Evolutionary conservation across 1,139 yeast species (phyloP), one percentile per base, ranked within the genome.

Genomic region (Maudiozyma humilis): DNA sequence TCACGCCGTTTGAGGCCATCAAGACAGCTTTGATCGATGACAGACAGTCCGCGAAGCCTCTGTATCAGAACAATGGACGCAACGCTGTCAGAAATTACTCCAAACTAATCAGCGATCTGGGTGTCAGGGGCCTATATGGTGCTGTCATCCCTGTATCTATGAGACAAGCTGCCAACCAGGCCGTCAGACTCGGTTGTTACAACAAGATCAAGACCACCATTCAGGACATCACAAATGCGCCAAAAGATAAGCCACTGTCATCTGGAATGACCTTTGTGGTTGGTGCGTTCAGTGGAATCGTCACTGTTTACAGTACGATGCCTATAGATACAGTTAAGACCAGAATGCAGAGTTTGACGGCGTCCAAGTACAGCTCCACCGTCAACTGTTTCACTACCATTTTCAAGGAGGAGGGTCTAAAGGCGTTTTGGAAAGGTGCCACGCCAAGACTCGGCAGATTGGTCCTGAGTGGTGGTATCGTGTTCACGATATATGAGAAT

Each of bases 291-390:
- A 95, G 96, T 1, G 98, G 98, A 23, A 73, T 83, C 42, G 82
- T 91, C 44, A 91, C 98, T 0, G 98, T 91, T 15, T 91, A 91
- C 65, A 71, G 95, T 3, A 91, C 98, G 8, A 91, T 91, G 97
- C 98, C 98, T 10, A 82, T 91, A 34, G 98, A 91, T 63, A 91
- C 97, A 0, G 96, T 91, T 51, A 91, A 91, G 69, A 91, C 98
- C 1, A 77, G 98, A 66, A 91, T 91, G 96, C 98, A 91, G 69
- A 84, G 95, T 25, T 72, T 91, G 53, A 93, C 86, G 32, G 86
- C 96, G 3, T 75, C 76, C 46, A 65, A 73, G 57, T 91, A 91
- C 66, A 63, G 73, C 4, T 78, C 89, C 36, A 89, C 97, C 0
- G 23, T 82, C 38, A 76, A 89, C 65, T 91, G 97, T 66, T 89